A percentile compares a stretch with the other conserved stretches of the same genome.
phyloP scores from a whole-genome alignment of 2,329 filamentous ascomycete genomes.

The Fusarium sp. region DNA sequence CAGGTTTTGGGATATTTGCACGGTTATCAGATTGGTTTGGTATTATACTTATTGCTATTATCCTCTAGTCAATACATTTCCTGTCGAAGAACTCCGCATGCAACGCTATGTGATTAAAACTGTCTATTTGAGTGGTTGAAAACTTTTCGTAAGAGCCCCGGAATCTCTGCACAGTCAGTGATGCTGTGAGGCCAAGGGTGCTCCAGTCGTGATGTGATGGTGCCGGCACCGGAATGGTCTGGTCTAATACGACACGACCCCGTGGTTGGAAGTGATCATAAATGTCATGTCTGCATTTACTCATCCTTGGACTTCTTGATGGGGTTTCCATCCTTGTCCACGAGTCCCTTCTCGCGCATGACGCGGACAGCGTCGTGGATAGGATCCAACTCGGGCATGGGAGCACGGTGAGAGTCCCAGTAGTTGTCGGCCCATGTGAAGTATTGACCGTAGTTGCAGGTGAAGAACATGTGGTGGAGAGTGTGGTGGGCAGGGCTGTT shows the following conservation, averaged over 20 bases:
- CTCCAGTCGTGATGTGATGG: conserved; percentile 28
- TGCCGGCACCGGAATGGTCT: conserved; percentile 38
- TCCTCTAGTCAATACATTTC: conserved; percentile 49
- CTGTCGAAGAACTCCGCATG: conserved; percentile 39
- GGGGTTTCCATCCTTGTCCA: conserved; percentile 58
- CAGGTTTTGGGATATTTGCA: conserved; percentile 50
- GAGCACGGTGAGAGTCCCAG: conserved; percentile 59
- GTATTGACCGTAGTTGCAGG: conserved; percentile 63
- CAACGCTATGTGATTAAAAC: conserved; percentile 41
- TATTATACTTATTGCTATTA: conserved; percentile 47
- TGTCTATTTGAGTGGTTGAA: conserved; percentile 30
- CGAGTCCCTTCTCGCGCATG: conserved; percentile 59
- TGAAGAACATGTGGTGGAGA: conserved; percentile 64
- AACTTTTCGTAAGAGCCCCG: conserved; percentile 34
- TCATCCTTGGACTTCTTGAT: conserved; percentile 51
- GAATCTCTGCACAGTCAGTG: conserved; percentile 16
- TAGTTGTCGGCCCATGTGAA: conserved; percentile 62
- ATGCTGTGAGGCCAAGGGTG: conserved; percentile 16
- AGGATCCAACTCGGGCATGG: conserved; percentile 58
- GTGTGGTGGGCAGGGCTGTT: conserved; percentile 63
- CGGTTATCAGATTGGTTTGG: conserved; percentile 45
- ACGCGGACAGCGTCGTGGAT: conserved; percentile 59
- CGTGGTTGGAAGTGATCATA: background rate
- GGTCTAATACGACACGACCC: conserved; percentile 5
- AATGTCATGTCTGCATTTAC: conserved; percentile 26